These are phyloP conservation scores for Mycena albidolilacea DNA, from an alignment of 768 basidiomycete species.

Conservation along the genomic window DNA sequence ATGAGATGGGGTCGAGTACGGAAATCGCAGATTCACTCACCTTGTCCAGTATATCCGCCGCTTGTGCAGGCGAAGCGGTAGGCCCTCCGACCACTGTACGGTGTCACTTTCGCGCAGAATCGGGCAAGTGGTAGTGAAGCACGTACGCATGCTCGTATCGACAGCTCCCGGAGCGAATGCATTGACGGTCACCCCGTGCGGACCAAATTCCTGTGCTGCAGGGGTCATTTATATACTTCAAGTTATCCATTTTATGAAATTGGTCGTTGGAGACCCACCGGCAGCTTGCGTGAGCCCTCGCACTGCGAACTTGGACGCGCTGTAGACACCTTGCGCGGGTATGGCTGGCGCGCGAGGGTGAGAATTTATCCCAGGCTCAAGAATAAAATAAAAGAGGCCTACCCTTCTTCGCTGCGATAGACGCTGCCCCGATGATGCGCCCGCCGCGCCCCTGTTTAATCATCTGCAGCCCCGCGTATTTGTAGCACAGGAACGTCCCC, in stretches of 20 bases:
- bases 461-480: slow-evolving; percentile 56
- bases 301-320: slow-evolving; percentile 59
- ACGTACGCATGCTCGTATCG: slow-evolving; percentile 22
- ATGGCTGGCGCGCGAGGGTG: slow-evolving; percentile 11
- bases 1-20: no score
- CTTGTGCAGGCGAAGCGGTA: neutral
- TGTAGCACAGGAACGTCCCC: slow-evolving; percentile 54
- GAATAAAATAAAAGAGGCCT: neutral
- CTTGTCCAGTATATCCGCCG: no score
- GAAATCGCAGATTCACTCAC: no score
- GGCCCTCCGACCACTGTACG: slow-evolving; percentile 20
- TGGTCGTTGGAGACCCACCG: slow-evolving; percentile 36
- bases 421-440: slow-evolving; percentile 57
- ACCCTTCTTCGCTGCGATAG: slow-evolving; percentile 58
- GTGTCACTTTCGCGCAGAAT: neutral
- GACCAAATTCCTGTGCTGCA: slow-evolving; percentile 49
- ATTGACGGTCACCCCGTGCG: slow-evolving; percentile 47
- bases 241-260: neutral
- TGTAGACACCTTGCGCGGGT: slow-evolving; percentile 47
- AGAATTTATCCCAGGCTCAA: no score
- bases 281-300: slow-evolving; percentile 58
- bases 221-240: neutral
- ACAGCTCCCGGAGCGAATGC: slow-evolving; percentile 46
- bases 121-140: neutral
- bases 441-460: slow-evolving; percentile 58